Evolutionary conservation across 495 filamentous ascomycete species (phyloP), one percentile per base, ranked within the genome.

Genomic region (Xylona heveae): DNA sequence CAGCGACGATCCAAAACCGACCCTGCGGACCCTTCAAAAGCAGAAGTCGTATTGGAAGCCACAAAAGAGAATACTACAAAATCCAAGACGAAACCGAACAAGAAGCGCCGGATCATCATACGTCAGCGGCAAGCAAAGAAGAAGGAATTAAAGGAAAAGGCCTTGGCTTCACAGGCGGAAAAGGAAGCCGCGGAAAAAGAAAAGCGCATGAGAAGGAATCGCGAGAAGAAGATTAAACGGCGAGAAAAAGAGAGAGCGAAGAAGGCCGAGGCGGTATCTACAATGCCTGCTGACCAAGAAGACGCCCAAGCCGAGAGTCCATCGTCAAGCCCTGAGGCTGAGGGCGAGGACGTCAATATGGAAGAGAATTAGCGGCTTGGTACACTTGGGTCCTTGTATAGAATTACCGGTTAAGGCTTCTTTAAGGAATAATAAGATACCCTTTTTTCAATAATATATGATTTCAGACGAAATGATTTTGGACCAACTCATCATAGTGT

Each of bases 31-130:
- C 7, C 24, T 15, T 9, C 13, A 10, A 15, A 28, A 6, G 17
- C 34, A 19, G 17, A 29, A 7, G 33, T 28, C 17, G 36, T 30
- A 17, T 24, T 27, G 5, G 26, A 26, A 12, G 4, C 14, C 12
- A 19, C 23, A 4, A 33, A 30, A 18, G 43, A 42, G 17, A 16
- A 34, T 14, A 32, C 37, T 9, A 47, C 41, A 32, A 52, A 42
- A 30, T 61, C 55, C 37, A 50, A 48, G 24, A 63, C 41, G 36
- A 48, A 57, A 30, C 52, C 55, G 16, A 60, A 61, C 0, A 71
- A 69, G 50, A 71, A 66, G 44, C 38, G 42, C 17, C 50, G 66
- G 34, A 60, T 69, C 27, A 43, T 52, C 16, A 19, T 61, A 15
- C 42, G 65, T 38, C 52, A 59, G 49, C 50, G 57, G 38, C 51